Base-by-base conservation (phyloP, 2,329 filamentous ascomycete genomes). In the Didymella glomerata region DNA sequence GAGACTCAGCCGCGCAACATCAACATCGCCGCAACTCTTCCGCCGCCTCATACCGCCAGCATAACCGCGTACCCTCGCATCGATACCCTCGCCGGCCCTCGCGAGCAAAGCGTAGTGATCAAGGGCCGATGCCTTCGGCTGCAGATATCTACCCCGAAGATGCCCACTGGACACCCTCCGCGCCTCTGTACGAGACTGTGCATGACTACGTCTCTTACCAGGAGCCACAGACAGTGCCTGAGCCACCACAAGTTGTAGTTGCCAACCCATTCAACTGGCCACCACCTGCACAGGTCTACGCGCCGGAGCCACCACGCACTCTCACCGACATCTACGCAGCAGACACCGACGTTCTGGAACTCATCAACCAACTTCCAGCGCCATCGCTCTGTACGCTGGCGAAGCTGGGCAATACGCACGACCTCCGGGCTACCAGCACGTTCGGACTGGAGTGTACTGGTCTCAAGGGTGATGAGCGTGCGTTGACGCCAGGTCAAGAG, bases 111-210 rank as follows among this genome's bases (percentile, higher is more conserved):
- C 69, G 71, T 9, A 57, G 56, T 7, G 71, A 74, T 54, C 71
- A 75, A 59, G 72, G 72, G 0, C 72, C 72, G 5, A 59, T 66
- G 54, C 67, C 72, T 4, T 75, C 72, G 14, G 41, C 46, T 3
- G 72, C 72, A 3, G 72, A 75, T 41, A 70, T 73, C 49, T 75
- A 73, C 38, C 72, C 72, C 8, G 71, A 73, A 14, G 72, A 75
- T 54, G 68, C 68, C 2, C 44, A 55, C 28, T 66, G n/a, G 34
- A 34, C 32, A 10, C n/a, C 40, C 22, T 36, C 32, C 32, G 32
- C 32, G 14, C 32, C 32, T 5, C 16, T 36, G 2, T 36, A 36
- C 32, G 32, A 36, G 16, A n/a, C 32, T n/a, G 14, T 16, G 6
- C 32, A 36, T 6, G 32, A 36, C 32, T 9, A 36, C 32, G 7